Evolutionary conservation across 2,329 filamentous ascomycete species (phyloP).

Genomic region (Microascus cirrosus): DNA sequence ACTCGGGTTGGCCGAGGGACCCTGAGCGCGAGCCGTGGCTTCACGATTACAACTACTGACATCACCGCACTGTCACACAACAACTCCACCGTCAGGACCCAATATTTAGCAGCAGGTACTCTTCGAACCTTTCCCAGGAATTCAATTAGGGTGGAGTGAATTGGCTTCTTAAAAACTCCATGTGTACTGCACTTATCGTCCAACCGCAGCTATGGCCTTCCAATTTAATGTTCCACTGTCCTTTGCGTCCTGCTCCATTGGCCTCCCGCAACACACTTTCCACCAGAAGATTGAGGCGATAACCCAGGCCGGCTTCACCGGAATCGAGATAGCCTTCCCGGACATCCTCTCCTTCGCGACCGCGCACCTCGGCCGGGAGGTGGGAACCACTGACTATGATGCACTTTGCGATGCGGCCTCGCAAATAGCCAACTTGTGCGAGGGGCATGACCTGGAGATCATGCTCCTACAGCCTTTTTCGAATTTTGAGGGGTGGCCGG

Average conservation of each 20-base stretch:
- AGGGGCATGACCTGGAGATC: constrained; percentile 43
- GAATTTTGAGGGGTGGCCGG: constrained; percentile 66
- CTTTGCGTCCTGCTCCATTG: constrained; percentile 43
- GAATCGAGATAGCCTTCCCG: constrained; percentile 64
- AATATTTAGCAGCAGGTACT: neutral
- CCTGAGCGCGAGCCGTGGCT: too few relatives aligned
- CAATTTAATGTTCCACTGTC: constrained; percentile 24
- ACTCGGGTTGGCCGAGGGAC: too few relatives aligned
- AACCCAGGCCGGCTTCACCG: constrained; percentile 52
- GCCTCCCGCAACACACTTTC: constrained; percentile 25
- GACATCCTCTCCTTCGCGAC: constrained; percentile 55
- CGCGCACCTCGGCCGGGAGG: constrained; percentile 34
- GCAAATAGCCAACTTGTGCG: constrained; percentile 42
- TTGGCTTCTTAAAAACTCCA: neutral
- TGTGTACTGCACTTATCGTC: neutral
- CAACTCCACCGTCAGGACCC: neutral
- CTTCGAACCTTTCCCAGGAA: neutral
- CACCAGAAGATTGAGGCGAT: constrained; percentile 52
- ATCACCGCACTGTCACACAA: neutral
- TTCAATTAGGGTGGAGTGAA: too few relatives aligned
- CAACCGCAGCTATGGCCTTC: constrained; percentile 1
- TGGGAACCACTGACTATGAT: constrained; percentile 47
- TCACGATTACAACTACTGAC: neutral
- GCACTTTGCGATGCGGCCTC: constrained; percentile 41
- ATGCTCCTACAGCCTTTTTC: constrained; percentile 67